A percentile compares a stretch with the other conserved stretches of the same genome.
Evolutionary conservation across 495 filamentous ascomycete species (phyloP).

Genomic region (Trypethelium eluteriae): DNA sequence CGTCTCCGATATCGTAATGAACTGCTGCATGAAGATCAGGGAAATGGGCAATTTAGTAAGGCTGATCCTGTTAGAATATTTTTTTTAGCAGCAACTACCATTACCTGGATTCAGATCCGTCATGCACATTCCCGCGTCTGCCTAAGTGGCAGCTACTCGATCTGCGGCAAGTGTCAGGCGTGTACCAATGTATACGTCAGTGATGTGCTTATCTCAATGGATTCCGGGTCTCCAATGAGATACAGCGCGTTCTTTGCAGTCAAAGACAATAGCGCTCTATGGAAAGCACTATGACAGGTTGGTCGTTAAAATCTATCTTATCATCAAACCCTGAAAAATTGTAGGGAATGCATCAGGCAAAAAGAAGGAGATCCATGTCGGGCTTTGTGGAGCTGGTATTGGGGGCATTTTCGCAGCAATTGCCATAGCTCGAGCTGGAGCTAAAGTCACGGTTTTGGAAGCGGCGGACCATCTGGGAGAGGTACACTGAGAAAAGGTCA

Average conservation of each 20-base stretch:
- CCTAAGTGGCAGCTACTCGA: not conserved
- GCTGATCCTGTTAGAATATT: too few relatives aligned
- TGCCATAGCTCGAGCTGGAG: conserved; percentile 27
- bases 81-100: too few relatives aligned
- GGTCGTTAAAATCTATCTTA: not conserved
- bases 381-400: conserved; percentile 31
- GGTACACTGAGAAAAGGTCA: conserved; percentile 3
- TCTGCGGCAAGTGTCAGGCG: not conserved
- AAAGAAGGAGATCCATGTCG: conserved; percentile 16
- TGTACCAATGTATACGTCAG: not conserved
- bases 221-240: not conserved
- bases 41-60: too few relatives aligned
- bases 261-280: not conserved
- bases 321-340: not conserved
- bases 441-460: conserved; percentile 24
- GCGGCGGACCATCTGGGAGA: conserved; percentile 22
- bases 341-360: not conserved
- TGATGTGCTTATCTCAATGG: not conserved
- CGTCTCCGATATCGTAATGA: not conserved
- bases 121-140: not conserved
- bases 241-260: not conserved
- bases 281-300: not conserved
- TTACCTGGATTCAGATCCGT: not conserved
- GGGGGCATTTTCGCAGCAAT: conserved; percentile 28
- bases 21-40: not conserved